These are phyloP conservation scores for Colletotrichum somersetense DNA, from an alignment of 2,329 filamentous ascomycete species.

Conservation along the genomic window DNA sequence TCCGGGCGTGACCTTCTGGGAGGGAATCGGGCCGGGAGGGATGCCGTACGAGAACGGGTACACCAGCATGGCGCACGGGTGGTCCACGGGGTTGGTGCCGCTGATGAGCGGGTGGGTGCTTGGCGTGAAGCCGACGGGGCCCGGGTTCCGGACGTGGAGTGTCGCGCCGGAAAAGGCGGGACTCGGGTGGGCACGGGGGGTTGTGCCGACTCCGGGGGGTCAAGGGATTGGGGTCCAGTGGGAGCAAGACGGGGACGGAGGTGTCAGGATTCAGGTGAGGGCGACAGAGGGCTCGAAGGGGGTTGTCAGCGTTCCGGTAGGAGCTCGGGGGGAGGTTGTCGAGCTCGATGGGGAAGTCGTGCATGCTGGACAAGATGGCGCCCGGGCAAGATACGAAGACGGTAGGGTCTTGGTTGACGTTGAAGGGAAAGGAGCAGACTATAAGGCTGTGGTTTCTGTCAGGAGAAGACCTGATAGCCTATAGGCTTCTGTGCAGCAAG, in stretches of 20 bases:
- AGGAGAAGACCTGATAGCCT: not conserved
- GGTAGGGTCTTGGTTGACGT: constrained; percentile 25
- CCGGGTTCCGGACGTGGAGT: constrained; percentile 58
- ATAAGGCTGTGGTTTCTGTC: constrained; percentile 1
- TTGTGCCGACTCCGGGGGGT: constrained; percentile 56
- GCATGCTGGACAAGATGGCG: constrained; percentile 17
- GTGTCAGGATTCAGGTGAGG: constrained; percentile 48
- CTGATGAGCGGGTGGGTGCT: constrained; percentile 60
- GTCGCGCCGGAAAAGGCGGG: constrained; percentile 54
- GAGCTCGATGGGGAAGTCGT: constrained; percentile 43
- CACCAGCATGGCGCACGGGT: constrained; percentile 64
- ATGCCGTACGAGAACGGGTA: constrained; percentile 59
- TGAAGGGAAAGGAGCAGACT: constrained; percentile 19
- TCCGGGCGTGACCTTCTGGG: constrained; percentile 63
- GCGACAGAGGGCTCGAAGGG: constrained; percentile 50
- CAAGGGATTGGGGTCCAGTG: constrained; percentile 55
- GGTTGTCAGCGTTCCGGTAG: constrained; percentile 45
- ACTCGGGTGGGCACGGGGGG: constrained; percentile 58
- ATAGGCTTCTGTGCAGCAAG: not conserved
- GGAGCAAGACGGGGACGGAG: constrained; percentile 44
- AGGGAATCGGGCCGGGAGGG: constrained; percentile 61
- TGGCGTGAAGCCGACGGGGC: constrained; percentile 58
- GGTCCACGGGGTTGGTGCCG: constrained; percentile 64
- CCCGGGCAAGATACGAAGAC: constrained; percentile 1
- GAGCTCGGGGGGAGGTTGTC: constrained; percentile 36